Base-by-base conservation (phyloP, 2,329 filamentous ascomycete genomes). In the Alternaria longipes region DNA sequence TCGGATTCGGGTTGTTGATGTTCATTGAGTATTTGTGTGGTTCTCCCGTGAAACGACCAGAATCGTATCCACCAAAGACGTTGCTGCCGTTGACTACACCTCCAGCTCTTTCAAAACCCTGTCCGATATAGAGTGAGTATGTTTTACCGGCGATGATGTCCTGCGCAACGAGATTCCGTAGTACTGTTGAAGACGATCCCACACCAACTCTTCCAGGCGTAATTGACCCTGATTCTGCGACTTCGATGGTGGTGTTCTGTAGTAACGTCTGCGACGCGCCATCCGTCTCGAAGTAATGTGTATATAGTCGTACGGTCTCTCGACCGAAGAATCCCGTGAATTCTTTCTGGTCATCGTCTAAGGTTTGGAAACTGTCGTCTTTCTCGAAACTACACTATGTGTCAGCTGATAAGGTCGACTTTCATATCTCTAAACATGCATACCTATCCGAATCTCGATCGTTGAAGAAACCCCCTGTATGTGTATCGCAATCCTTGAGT, bases 21-120 rank as follows among this genome's bases (percentile, higher is more conserved):
- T 75, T 74, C 74, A 76, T 79, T 11, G 64, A 44, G 66, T 77
- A 75, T 50, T 68, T 72, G 60, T 79, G 70, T 1, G 77, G 71
- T 0, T 63, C 64, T 32, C 77, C 79, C 1, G 71, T 74, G 60
- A 82, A 81, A 20, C 81, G 78, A 24, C 79, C 79, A 12, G 79
- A 77, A 63, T 83, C 81, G 61, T 79, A 82, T 22, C 81, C 81
- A n/a, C 81, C 81, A 38, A 82, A 79, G 3, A 76, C 76, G 38
- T 81, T 78, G 59, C 77, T 80, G 26, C 81, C 81, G 54, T 82
- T 82, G 26, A 81, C 73, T 3, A 59, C 66, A 16, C 81, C 81
- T 16, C 78, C 79, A 1, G 79, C 79, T 32, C 79, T 74, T 40
- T 78, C 74, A 62, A 80, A 79, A 24, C 77, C 77, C 51, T 80